Base-by-base conservation (phyloP, 441 rosid species). In the Jatropha multifida region DNA sequence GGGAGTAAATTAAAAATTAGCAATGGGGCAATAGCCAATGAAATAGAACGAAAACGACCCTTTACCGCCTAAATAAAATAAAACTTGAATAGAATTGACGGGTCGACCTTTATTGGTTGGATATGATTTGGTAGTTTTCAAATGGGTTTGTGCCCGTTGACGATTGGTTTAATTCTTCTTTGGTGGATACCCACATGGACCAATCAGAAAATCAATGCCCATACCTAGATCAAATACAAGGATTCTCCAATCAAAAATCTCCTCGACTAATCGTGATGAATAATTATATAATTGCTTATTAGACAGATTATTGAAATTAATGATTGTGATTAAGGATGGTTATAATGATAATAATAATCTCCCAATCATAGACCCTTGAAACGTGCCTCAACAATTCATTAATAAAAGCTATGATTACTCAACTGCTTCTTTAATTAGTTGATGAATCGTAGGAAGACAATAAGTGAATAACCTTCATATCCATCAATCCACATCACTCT, bases 401-500 rank as follows among this genome's bases (percentile, higher is more conserved):
- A 64, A 63, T n/a, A 68, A 20, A 37, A 48, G 61, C 49, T 10
- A 60, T 46, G 23, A 68, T 68, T 48, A 65, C 54, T 64, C 38
- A 71, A 23, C 58, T 44, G 18, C 56, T 41, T 55, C 38, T 15
- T 23, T 40, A 13, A 6, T 54, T 15, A 54, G 58, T 4, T 40
- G 65, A 6, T 64, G 49, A 63, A 26, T 23, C 46, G 44, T 26
- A 44, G 74, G 40, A 69, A 61, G 41, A 63, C 26, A 63, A 56
- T 40, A 32, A 6, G 12, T 58, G 61, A 58, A 59, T 20, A 69
- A 55, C n/a, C 40, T 44, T 26, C 64, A 7, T 13, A 54, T 54
- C 77, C 51, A 76, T 77, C 78, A 73, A 48, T 75, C 72, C 8
- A 38, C 65, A 56, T 78, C 78, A 41, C 11, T 63, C 26, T 68